phyloP scores from a whole-genome alignment of 1,139 yeast species.

The Ogataea hybrid region DNA sequence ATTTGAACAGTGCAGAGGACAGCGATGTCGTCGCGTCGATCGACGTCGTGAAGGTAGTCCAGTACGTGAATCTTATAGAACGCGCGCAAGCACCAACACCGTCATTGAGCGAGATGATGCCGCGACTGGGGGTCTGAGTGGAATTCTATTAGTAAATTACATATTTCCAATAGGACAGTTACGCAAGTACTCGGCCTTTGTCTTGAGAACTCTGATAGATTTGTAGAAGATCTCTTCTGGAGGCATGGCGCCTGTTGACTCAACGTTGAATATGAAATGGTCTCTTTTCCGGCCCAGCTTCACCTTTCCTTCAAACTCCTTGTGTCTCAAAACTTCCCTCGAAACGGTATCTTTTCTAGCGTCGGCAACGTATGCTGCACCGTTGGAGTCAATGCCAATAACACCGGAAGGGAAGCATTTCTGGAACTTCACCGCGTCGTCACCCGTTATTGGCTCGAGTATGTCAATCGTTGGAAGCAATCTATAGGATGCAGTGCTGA shows the following conservation, averaged over 20 bases:
- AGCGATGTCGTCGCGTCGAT: slow-evolving; percentile 13
- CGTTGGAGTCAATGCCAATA: slow-evolving; percentile 66
- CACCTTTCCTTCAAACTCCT: slow-evolving; percentile 85
- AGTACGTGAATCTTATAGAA: slow-evolving; percentile 21
- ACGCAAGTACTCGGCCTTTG: slow-evolving; percentile 80
- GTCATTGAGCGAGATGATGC: slow-evolving; percentile 5
- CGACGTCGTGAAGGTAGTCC: slow-evolving; percentile 32
- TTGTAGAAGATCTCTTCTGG: slow-evolving; percentile 95
- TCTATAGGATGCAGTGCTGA: slow-evolving; percentile 95
- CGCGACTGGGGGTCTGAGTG: slow-evolving; percentile 2
- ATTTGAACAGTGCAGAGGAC: slow-evolving; percentile 21
- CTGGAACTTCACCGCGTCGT: slow-evolving; percentile 74
- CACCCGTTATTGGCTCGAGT: slow-evolving; percentile 69
- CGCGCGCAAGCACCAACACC: slow-evolving; percentile 10
- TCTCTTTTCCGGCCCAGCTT: slow-evolving; percentile 88
- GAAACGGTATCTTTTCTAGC: slow-evolving; percentile 95
- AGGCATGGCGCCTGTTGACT: slow-evolving; percentile 94
- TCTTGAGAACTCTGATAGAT: slow-evolving; percentile 77
- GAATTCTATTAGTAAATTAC: slow-evolving; percentile 1
- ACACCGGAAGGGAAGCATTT: slow-evolving; percentile 94
- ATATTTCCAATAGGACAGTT: slow-evolving; percentile 70
- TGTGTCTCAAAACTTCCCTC: slow-evolving; percentile 92
- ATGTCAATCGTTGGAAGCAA: slow-evolving; percentile 89
- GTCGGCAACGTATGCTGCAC: slow-evolving; percentile 78
- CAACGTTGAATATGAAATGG: slow-evolving; percentile 91